These are phyloP conservation scores for Plantago ovata DNA, from an alignment of 257 asterid species.

Conservation along the genomic window DNA sequence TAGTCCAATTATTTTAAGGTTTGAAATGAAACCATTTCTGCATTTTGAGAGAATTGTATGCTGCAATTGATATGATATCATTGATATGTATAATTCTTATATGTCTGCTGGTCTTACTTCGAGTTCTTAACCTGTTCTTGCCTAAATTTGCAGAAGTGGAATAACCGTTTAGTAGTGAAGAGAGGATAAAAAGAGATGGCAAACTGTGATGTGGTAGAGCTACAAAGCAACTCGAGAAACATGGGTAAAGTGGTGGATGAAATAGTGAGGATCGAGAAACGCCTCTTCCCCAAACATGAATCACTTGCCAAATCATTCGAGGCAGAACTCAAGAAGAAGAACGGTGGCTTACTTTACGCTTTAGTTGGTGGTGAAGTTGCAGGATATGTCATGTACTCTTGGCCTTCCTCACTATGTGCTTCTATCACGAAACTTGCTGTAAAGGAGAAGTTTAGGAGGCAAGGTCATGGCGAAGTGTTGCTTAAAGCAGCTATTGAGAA, in stretches of 20 bases:
- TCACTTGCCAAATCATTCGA: conserved; percentile 73
- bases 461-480: conserved; percentile 77
- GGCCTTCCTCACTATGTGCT: conserved; percentile 80
- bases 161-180: not conserved
- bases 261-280: conserved; percentile 72
- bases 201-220: conserved; percentile 40
- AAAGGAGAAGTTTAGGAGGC: conserved; percentile 60
- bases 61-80: too few species aligned
- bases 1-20: too few species aligned
- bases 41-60: too few species aligned
- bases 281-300: conserved; percentile 83
- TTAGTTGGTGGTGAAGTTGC: conserved; percentile 51
- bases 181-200: conserved; percentile 21
- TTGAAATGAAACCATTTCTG: too few species aligned
- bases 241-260: conserved; percentile 52
- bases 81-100: not conserved
- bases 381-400: conserved; percentile 80
- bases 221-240: conserved; percentile 46
- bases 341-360: conserved; percentile 54
- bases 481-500: conserved; percentile 67
- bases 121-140: not conserved
- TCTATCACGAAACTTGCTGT: conserved; percentile 87
- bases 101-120: not conserved
- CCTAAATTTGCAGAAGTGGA: not conserved
- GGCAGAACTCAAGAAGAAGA: conserved; percentile 63